These are phyloP conservation scores for Magnaporthiopsis rhizophila DNA, from an alignment of 2,329 filamentous ascomycete species.

Conservation along the genomic window DNA sequence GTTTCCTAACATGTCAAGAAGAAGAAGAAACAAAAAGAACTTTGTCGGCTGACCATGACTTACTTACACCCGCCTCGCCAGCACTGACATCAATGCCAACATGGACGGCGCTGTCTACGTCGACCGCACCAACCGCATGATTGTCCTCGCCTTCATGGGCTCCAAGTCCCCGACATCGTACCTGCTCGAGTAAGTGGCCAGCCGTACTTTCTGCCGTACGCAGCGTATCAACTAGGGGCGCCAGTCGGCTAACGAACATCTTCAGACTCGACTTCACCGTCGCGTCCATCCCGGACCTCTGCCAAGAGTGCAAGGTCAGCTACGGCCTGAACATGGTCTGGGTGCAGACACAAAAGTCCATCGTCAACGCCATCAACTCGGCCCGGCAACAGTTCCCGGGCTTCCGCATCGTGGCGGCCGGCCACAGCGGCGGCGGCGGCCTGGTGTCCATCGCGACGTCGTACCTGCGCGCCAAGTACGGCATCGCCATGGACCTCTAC, in stretches of 20 bases:
- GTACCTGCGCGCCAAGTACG: conserved; percentile 38
- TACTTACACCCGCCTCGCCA: background rate
- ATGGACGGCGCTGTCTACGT: conserved; percentile 43
- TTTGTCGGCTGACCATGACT: background rate
- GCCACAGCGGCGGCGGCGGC: conserved; percentile 62
- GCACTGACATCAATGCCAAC: conserved; percentile 10
- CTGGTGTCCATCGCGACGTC: conserved; percentile 53
- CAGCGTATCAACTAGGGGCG: background rate
- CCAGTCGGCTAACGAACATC: background rate
- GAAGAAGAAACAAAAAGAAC: background rate
- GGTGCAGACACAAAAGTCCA: conserved; percentile 38
- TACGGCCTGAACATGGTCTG: conserved; percentile 51
- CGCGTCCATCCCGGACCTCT: conserved; percentile 25
- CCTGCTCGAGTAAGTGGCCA: conserved; percentile 18
- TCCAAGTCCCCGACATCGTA: conserved; percentile 49
- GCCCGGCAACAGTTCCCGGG: conserved; percentile 38
- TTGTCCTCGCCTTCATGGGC: conserved; percentile 55
- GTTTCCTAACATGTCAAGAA: conserved; percentile 20
- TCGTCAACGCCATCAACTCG: conserved; percentile 34
- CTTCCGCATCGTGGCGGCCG: conserved; percentile 52
- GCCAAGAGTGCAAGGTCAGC: conserved; percentile 41
- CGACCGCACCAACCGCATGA: conserved; percentile 39
- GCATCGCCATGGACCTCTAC: conserved; percentile 47
- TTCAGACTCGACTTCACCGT: conserved; percentile 3
- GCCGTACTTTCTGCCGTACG: conserved; percentile 9